Percentiles rank a stretch among this genome's conserved stretches.
Conservation (phyloP, 192 early-diverging fungal species). For the Dissophora globulifera region DNA sequence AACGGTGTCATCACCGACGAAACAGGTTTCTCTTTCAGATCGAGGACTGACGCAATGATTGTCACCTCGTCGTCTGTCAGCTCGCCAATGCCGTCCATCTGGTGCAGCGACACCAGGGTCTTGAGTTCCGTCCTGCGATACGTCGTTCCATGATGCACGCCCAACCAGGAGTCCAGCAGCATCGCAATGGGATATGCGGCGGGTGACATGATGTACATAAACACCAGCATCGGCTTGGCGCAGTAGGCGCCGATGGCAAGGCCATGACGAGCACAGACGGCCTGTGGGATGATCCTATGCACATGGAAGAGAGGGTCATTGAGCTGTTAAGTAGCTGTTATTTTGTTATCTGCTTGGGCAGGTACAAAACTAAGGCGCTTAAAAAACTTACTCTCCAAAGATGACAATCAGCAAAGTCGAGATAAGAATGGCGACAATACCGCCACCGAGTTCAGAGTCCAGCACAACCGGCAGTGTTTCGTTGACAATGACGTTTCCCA, state of each 20-base stretch:
- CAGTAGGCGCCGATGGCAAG: constrained; percentile 91
- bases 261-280: constrained; percentile 92
- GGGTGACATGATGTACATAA: constrained; percentile 78
- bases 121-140: constrained; percentile 80
- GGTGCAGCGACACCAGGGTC: constrained; percentile 81
- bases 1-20: constrained; percentile 78
- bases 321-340: background rate
- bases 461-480: constrained; percentile 92
- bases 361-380: too few species aligned
- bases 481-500: constrained; percentile 96
- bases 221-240: constrained; percentile 72
- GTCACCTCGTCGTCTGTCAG: constrained; percentile 82
- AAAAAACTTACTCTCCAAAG: constrained; percentile 86
- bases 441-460: constrained; percentile 80
- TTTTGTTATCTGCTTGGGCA: too few species aligned
- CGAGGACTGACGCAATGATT: constrained; percentile 82
- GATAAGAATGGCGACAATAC: constrained; percentile 84
- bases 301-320: background rate
- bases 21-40: constrained; percentile 77
- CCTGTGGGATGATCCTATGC: constrained; percentile 54
- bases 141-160: constrained; percentile 88
- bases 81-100: constrained; percentile 72
- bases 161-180: constrained; percentile 88
- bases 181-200: constrained; percentile 89
- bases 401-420: constrained; percentile 91